Evolutionary conservation across 768 basidiomycete genomes (phyloP), one percentile per base, ranked within the genome.

Genomic region (Collybia nuda): DNA sequence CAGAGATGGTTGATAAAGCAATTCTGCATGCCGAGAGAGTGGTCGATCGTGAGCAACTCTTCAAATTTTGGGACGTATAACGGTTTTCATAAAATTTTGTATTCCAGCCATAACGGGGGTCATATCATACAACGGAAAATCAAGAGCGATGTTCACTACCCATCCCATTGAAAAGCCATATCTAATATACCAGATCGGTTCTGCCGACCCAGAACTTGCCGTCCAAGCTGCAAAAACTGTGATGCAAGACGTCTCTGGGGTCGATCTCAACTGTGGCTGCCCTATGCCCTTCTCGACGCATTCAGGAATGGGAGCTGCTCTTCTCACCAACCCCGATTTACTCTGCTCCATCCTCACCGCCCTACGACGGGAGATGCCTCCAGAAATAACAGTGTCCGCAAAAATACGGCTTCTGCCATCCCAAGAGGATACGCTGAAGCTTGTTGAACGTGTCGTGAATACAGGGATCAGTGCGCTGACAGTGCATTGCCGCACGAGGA

Each of bases 231-330:
- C 97, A 4, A 84, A 86, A 61, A 81, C 78, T 0, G 91, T 99
- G 35, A 78, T 86, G 69, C 73, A 89, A 28, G 97, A 99, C 61
- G 85, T 99, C 24, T 85, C 94, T 0, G 97, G 95, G 17, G 78
- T 99, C 60, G 97, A 98, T 66, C 85, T 99, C 53, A 98, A 98
- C 66, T 98, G 97, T 62, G 97, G 96, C 0, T 99, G 96, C 63
- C 95, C 95, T 0, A 96, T 96, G 60, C 90, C 94, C 0, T 98
- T 98, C 68, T 96, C 93, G 18, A 93, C 92, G 0, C 88, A 90
- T 57, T 71, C 87, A 0, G 97, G 97, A 0, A 98, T 98, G 95
- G 97, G 97, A 7, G 96, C 97, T 0, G 96, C 95, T 2, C 76
- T 99, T 12, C 82, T 99, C 44, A 84, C 89, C 3, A 96, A 89